These are phyloP conservation scores for Jacaranda mimosifolia DNA, from an alignment of 257 asterid species.

Conservation along the genomic window DNA sequence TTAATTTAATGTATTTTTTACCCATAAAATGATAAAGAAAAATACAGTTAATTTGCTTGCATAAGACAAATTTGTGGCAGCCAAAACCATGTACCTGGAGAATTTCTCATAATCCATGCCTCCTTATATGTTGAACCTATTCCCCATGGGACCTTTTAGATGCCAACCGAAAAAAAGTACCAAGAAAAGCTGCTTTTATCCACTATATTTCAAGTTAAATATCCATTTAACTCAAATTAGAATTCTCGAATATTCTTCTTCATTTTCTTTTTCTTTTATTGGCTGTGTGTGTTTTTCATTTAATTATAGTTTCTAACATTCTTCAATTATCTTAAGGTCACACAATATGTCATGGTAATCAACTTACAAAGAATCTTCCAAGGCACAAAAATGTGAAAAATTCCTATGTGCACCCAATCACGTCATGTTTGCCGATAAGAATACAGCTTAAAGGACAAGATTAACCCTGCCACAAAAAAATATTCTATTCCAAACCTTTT, in stretches of 20 bases:
- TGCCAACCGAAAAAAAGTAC: neutral
- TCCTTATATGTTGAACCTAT: neutral
- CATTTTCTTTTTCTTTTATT: too few relatives aligned
- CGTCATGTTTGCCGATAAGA: too few relatives aligned
- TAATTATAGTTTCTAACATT: constrained; percentile 4
- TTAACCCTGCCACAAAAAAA: too few relatives aligned
- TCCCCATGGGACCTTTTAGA: neutral
- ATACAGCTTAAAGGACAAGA: too few relatives aligned
- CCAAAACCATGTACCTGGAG: neutral
- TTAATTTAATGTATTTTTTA: too few relatives aligned
- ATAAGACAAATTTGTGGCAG: neutral
- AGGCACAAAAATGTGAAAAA: neutral
- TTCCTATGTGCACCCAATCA: too few relatives aligned
- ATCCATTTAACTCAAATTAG: neutral
- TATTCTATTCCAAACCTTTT: too few relatives aligned
- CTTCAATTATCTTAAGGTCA: neutral
- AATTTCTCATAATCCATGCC: neutral
- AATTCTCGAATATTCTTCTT: constrained; percentile 1
- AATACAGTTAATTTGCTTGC: neutral
- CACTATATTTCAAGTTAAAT: neutral
- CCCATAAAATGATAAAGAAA: too few relatives aligned
- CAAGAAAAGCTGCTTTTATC: constrained; percentile 10
- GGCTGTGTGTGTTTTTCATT: neutral
- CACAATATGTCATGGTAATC: neutral
- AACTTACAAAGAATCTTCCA: neutral